Percentiles rank a stretch among this genome's conserved stretches.
These are phyloP conservation scores for Zymoseptoria brevis DNA, from an alignment of 2,329 filamentous ascomycete species.

Conservation along the genomic window DNA sequence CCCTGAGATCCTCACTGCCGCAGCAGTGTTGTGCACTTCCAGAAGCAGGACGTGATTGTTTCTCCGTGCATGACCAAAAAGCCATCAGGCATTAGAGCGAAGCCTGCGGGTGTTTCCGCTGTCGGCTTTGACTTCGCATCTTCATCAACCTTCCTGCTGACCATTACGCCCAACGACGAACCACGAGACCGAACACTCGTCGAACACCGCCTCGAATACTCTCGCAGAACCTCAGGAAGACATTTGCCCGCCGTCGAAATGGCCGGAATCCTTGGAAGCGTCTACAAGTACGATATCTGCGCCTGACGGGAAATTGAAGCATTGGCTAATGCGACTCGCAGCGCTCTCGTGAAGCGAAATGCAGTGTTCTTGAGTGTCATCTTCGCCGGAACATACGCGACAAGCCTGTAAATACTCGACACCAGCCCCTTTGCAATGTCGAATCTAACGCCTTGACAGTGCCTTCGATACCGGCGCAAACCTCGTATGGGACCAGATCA, in stretches of 20 bases:
- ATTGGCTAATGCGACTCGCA: constrained; percentile 37
- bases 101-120: not conserved
- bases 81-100: not conserved
- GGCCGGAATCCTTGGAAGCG: constrained; percentile 48
- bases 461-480: constrained; percentile 75
- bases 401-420: constrained; percentile 66
- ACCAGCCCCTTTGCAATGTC: not conserved
- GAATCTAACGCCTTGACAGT: constrained; percentile 43
- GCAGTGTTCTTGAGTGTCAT: constrained; percentile 77
- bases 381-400: constrained; percentile 79
- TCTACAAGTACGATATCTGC: constrained; percentile 44
- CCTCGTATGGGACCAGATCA: constrained; percentile 81
- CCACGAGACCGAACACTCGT: not conserved
- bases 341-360: constrained; percentile 79
- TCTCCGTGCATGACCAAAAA: not conserved
- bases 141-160: not conserved
- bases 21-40: not conserved
- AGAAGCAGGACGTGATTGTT: not conserved
- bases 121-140: not conserved
- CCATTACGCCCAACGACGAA: not conserved
- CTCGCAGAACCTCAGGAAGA: not conserved
- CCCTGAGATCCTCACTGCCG: not conserved
- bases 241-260: constrained; percentile 40
- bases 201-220: not conserved
- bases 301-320: constrained; percentile 4